A percentile compares a stretch with the other conserved stretches of the same genome.
These are phyloP conservation scores for Fraxinus sp. DNA, from an alignment of 305 asterid genomes.

Conservation along the genomic window DNA sequence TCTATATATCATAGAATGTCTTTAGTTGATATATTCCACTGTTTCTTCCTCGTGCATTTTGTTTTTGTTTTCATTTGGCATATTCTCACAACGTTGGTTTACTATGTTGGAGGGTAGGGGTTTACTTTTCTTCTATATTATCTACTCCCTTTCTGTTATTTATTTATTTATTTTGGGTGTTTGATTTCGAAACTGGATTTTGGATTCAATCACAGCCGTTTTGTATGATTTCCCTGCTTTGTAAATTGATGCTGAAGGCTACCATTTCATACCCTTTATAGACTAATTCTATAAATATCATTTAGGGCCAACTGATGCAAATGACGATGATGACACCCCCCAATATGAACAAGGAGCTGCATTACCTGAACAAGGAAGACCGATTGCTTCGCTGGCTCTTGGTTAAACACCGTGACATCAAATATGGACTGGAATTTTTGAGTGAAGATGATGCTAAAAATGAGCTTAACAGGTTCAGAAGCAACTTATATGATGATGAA, in stretches of 20 bases:
- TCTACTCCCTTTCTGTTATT: not conserved
- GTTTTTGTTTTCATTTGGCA: not conserved
- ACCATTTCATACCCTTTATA: not conserved
- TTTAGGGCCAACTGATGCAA: conserved; percentile 65
- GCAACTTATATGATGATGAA: conserved; percentile 20
- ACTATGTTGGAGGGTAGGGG: not conserved
- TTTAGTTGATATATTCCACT: not conserved
- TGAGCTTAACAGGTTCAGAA: conserved; percentile 34
- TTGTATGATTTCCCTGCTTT: not conserved
- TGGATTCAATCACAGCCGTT: not conserved
- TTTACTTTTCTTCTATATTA: not conserved
- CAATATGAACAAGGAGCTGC: conserved; percentile 57
- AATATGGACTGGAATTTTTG: conserved; percentile 33
- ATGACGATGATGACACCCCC: conserved; percentile 92
- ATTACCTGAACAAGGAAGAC: conserved; percentile 79
- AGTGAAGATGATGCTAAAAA: conserved; percentile 26
- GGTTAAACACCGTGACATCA: conserved; percentile 59
- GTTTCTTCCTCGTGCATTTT: not conserved
- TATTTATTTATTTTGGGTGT: not conserved
- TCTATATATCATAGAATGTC: not conserved
- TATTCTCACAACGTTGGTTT: not conserved
- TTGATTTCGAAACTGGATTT: not conserved
- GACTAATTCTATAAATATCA: not conserved
- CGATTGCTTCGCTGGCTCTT: conserved; percentile 79
- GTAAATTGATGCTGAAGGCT: not conserved